These are phyloP conservation scores for Brassica incana DNA, from an alignment of 345 rosid species.

Conservation along the genomic window DNA sequence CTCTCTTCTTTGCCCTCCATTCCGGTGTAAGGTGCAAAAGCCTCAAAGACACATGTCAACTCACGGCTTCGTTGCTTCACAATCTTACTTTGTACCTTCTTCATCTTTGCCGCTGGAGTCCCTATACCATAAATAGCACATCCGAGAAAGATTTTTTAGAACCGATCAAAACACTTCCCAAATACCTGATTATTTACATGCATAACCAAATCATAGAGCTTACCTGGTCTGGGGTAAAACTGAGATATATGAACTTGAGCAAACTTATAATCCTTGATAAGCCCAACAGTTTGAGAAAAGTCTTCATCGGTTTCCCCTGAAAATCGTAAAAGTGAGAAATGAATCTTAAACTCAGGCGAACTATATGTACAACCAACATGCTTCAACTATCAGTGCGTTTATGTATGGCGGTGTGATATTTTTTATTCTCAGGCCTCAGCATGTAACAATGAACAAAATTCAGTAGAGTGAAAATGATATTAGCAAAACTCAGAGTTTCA, in stretches of 20 bases:
- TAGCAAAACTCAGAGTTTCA: not conserved
- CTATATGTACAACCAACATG: not conserved
- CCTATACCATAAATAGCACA: constrained; percentile 43
- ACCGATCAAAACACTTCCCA: not conserved
- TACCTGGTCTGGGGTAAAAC: constrained; percentile 96
- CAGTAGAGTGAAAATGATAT: not conserved
- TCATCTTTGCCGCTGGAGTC: constrained; percentile 98
- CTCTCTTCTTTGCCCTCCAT: constrained; percentile 87
- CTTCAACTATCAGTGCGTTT: not conserved
- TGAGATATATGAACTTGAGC: constrained; percentile 97
- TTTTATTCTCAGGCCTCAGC: not conserved
- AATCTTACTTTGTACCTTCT: constrained; percentile 75
- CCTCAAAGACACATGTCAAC: constrained; percentile 81
- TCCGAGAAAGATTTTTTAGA: not conserved
- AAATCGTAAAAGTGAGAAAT: constrained; percentile 15
- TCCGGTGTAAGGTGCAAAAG: constrained; percentile 77
- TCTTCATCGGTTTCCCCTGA: constrained; percentile 93
- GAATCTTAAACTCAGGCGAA: constrained; percentile 3
- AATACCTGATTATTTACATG: not conserved
- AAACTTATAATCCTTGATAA: constrained; percentile 70
- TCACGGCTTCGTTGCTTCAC: constrained; percentile 94
- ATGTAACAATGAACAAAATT: not conserved
- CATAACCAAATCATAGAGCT: not conserved
- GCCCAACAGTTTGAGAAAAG: constrained; percentile 72
- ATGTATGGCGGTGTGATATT: not conserved